Base-by-base conservation (phyloP, 495 filamentous ascomycete genomes). In the Penicillium dipodomyicola region DNA sequence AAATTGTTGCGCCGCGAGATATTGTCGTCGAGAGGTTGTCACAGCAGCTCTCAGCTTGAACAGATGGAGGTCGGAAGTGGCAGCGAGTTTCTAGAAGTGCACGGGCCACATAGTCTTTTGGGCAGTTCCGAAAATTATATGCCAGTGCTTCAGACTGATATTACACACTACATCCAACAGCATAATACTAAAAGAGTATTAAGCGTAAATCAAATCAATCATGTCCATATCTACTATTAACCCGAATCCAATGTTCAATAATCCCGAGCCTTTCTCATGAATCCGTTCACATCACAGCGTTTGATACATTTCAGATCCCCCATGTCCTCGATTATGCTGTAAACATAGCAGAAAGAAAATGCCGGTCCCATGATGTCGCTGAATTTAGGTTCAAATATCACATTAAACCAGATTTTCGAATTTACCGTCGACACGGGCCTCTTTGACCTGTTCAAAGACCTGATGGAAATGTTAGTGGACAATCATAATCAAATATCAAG, bases 371-470 rank as follows among this genome's bases (percentile, higher is more conserved):
- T 63, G 56, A 54, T 43, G 57, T 55, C 58, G 63, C 65, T 68
- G 57, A 49, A 58, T 30, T 30, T 15, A 35, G 41, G 43, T 57
- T 49, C 43, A 47, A 57, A 40, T 57, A 25, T 35, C 37, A 47
- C 39, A 43, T 73, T 60, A 76, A 25, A 57, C 50, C 52, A 73
- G 44, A 56, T 65, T 62, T 8, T 75, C 76, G 41, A 89, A 77
- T 70, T 89, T 90, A 49, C 87, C 86, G 20, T 87, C 84, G 44
- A 83, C 78, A 62, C 83, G 86, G 59, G 86, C 87, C 63, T 89
- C 91, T 65, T 86, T 88, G 67, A 98, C 92, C 78, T 97, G 93
- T 65, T 95, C 92, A 72, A 97, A 97, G 27, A 96, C 86, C 85
- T 88, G 33, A 5, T 10, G 10, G n/a, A 15, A 54, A 44, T 30